Conservation (phyloP, 305 asterid genomes). For the Fraxinus platypoda region DNA sequence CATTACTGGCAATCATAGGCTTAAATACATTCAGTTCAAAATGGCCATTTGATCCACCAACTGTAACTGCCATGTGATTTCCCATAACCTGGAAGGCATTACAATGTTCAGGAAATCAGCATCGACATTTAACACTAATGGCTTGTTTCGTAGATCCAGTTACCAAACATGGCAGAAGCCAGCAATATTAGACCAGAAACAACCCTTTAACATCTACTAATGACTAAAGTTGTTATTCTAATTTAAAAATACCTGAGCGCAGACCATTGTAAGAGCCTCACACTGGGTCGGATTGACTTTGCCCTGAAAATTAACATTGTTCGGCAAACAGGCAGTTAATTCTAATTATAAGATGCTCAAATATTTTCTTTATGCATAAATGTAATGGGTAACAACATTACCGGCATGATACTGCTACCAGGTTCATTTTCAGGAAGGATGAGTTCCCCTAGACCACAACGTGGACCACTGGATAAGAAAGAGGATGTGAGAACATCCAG, state of each 20-base stretch:
- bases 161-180: neutral
- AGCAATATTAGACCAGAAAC: slow-evolving; percentile 6
- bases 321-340: slow-evolving; percentile 9
- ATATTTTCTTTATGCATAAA: neutral
- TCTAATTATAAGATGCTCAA: neutral
- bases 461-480: slow-evolving; percentile 72
- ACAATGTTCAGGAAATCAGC: neutral
- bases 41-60: slow-evolving; percentile 88
- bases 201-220: slow-evolving; percentile 13
- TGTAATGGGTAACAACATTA: slow-evolving; percentile 32
- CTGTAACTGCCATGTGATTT: slow-evolving; percentile 83
- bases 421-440: slow-evolving; percentile 99
- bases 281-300: slow-evolving; percentile 93
- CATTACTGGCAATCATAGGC: slow-evolving; percentile 85
- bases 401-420: slow-evolving; percentile 98
- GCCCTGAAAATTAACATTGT: slow-evolving; percentile 45
- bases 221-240: slow-evolving; percentile 7
- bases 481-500: slow-evolving; percentile 23
- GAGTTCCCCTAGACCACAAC: slow-evolving; percentile 96
- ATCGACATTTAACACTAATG: neutral
- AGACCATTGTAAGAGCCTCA: slow-evolving; percentile 93
- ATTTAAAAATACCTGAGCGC: slow-evolving; percentile 69
- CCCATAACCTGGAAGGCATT: slow-evolving; percentile 75
- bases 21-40: slow-evolving; percentile 88
- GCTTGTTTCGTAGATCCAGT: neutral